Base-by-base conservation (phyloP, 2,329 filamentous ascomycete genomes). In the Tolypocladium ovalisporum region DNA sequence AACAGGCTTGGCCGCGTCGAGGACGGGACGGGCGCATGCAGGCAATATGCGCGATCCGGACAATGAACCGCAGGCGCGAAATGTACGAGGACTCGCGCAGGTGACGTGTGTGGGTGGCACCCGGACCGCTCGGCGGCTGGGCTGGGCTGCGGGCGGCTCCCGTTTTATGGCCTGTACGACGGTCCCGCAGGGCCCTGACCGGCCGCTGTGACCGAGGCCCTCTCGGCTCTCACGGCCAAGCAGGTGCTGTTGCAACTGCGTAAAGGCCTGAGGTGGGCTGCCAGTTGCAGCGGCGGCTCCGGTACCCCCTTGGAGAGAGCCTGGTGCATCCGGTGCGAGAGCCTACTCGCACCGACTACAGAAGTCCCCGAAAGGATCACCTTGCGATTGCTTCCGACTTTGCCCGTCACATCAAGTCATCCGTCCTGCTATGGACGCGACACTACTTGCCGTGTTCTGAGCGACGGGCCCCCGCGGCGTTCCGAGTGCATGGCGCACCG, bases 191-290 rank as follows among this genome's bases (percentile, higher is more conserved):
- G 27, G 13, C 35, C 54, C 35, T 36, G n/a, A 52, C 40, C 24
- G 54, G 55, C 52, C 47, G 36, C 52, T 29, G 52, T 24, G 56
- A 44, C 59, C 59, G 59, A 61, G 57, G 59, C 59, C 54, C 34
- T 17, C 27, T 61, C 60, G 60, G 60, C 59, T 61, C 57, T 47
- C 47, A 51, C 47, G 47, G 47, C 17, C 27, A 44, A 44, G 40
- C 47, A 51, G 47, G 24, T 44, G 42, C 27, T 32, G 22, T 24
- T 49, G 44, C 44, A 13, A n/a, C n/a, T 44, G 40, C 40, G 40
- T n/a, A 9, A 10, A 44, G n/a, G 40, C 6, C 40, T 9, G n/a
- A 36, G 35, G 9, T 5, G 19, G 39, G 19, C 27, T n/a, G 27
- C 27, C 44, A 19, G 1, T 9, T 47, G 5, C 44, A 17, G 42